These are phyloP conservation scores for Edaphochlamys debaryana DNA, from an alignment of 139 green algal genomes.

Conservation along the genomic window DNA sequence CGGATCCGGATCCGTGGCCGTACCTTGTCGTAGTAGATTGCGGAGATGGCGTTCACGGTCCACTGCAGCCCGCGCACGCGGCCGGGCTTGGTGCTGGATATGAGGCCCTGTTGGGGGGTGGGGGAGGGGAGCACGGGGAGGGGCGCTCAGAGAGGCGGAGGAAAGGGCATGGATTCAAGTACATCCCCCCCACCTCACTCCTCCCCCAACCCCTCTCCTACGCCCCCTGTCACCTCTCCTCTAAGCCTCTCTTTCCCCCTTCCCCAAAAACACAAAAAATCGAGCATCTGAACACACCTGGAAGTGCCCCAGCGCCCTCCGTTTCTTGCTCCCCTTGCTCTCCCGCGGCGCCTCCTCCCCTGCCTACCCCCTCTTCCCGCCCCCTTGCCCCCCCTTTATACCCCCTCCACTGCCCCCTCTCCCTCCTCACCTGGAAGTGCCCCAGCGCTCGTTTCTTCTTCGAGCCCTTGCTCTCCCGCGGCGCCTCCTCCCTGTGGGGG, in stretches of 20 bases:
- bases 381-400: not conserved
- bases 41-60: slow-evolving; percentile 33
- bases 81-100: slow-evolving; percentile 32
- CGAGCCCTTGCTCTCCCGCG: not conserved
- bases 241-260: no score
- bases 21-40: slow-evolving; percentile 60
- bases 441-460: slow-evolving; percentile 24
- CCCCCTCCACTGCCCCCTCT: not conserved
- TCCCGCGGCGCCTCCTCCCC: not conserved
- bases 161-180: not conserved
- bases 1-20: no score
- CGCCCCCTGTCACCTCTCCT: no score
- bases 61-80: slow-evolving; percentile 39
- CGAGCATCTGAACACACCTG: no score
- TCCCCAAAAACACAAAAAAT: no score
- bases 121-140: not conserved
- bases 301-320: no score
- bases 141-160: not conserved
- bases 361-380: not conserved
- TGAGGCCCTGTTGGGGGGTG: slow-evolving; percentile 46
- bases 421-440: slow-evolving; percentile 20
- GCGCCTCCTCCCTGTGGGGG: not conserved
- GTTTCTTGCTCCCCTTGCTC: not conserved
- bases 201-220: no score
- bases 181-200: not conserved